These are phyloP conservation scores for Trichosporon sp. DNA, from an alignment of 1,284 basidiomycete genomes.

Conservation along the genomic window DNA sequence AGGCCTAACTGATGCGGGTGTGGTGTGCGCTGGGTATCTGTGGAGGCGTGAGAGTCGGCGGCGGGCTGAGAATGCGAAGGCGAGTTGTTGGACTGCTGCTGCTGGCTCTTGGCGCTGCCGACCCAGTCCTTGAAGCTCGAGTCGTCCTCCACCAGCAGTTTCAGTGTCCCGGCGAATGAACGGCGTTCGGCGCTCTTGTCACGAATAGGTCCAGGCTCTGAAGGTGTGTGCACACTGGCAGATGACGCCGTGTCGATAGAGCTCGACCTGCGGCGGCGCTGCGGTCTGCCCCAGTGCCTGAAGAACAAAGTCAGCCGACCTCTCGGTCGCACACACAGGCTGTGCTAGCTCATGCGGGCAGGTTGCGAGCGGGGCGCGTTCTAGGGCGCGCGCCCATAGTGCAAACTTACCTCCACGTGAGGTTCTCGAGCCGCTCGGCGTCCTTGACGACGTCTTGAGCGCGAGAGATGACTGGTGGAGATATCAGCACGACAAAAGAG, in stretches of 20 bases:
- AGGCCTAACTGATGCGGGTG: background rate
- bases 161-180: slow-evolving; percentile 47
- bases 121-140: slow-evolving; percentile 54
- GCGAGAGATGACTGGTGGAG: slow-evolving; percentile 45
- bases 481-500: slow-evolving; percentile 7
- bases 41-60: slow-evolving; percentile 2
- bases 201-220: slow-evolving; percentile 22
- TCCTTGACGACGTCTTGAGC: slow-evolving; percentile 54
- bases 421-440: slow-evolving; percentile 51
- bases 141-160: slow-evolving; percentile 46
- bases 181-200: slow-evolving; percentile 37
- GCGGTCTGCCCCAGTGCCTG: slow-evolving; percentile 44
- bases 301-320: slow-evolving; percentile 20
- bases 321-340: background rate
- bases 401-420: slow-evolving; percentile 48
- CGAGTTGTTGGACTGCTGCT: slow-evolving; percentile 11
- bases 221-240: slow-evolving; percentile 40
- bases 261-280: slow-evolving; percentile 37
- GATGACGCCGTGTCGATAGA: slow-evolving; percentile 39
- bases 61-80: background rate
- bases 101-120: slow-evolving; percentile 45
- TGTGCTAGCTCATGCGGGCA: slow-evolving; percentile 22
- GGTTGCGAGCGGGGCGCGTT: background rate
- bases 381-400: background rate
- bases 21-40: background rate